phyloP scores from a whole-genome alignment of 208 protist species.

The Crithidia acanthocephali region DNA sequence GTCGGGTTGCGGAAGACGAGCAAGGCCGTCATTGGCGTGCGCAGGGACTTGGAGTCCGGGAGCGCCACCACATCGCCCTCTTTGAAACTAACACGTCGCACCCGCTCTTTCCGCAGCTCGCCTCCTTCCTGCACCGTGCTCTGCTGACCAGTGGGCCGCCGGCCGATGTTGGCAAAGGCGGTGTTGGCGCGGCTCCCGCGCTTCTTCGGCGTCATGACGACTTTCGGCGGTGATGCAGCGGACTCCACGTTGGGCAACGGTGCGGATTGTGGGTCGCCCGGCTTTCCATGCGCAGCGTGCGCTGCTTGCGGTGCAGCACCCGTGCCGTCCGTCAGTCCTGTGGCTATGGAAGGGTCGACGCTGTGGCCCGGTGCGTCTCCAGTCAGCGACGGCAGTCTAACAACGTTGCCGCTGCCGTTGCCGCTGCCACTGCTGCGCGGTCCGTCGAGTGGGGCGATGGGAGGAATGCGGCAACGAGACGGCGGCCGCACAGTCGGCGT shows the following conservation, averaged over 20 bases:
- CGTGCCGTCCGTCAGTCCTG: no score
- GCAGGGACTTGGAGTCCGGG: conserved; percentile 25
- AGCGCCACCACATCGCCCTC: conserved; percentile 24
- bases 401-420: neutral
- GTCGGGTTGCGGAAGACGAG: conserved; percentile 36
- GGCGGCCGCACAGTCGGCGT: no score
- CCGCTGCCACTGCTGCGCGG: conserved; percentile 2
- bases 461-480: neutral
- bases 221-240: no score
- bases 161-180: conserved; percentile 6
- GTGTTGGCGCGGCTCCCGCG: conserved; percentile 2
- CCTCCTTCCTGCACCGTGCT: neutral
- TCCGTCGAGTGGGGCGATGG: neutral
- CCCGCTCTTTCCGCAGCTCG: neutral
- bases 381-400: no score
- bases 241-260: neutral
- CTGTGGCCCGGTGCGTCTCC: no score
- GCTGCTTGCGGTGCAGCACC: no score
- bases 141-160: neutral
- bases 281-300: no score
- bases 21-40: conserved; percentile 6
- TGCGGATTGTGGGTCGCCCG: no score
- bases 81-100: conserved; percentile 29
- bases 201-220: neutral
- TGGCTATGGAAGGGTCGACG: no score